Evolutionary conservation across 257 asterid genomes (phyloP).

Genomic region (Solanum stenotomum): DNA sequence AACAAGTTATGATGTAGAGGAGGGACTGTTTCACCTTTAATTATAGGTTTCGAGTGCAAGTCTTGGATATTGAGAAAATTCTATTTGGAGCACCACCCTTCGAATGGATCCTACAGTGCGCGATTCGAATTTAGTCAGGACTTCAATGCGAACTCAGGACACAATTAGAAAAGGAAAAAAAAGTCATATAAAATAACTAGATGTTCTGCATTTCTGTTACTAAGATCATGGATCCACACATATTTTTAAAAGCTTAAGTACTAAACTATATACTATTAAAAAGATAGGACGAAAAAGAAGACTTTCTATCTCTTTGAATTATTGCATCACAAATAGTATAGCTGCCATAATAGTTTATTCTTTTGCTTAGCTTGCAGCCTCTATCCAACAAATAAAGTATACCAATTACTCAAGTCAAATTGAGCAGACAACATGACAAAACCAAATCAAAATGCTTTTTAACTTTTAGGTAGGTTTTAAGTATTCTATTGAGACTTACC

Average conservation of each 20-base stretch:
- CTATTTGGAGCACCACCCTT: fast-evolving
- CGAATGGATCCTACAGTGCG: too few species aligned
- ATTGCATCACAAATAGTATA: neutral
- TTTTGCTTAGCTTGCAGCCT: neutral
- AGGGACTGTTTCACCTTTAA: too few species aligned
- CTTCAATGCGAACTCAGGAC: too few species aligned
- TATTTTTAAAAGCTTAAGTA: neutral
- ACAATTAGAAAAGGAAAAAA: neutral
- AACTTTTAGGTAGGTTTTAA: neutral
- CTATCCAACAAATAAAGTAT: neutral
- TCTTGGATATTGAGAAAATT: too few species aligned
- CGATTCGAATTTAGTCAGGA: too few species aligned
- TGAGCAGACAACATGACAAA: neutral
- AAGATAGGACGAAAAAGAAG: neutral
- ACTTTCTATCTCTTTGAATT: neutral
- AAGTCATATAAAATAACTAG: neutral
- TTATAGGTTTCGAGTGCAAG: fast-evolving
- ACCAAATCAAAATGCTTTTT: neutral
- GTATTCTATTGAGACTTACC: neutral
- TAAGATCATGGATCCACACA: neutral
- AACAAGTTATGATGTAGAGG: too few species aligned
- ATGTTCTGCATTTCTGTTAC: neutral
- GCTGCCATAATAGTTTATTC: neutral
- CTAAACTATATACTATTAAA: neutral
- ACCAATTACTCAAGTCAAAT: neutral